These are phyloP conservation scores for Nitzschia sp. DNA, from an alignment of 108 stramenopile genomes.

Conservation along the genomic window DNA sequence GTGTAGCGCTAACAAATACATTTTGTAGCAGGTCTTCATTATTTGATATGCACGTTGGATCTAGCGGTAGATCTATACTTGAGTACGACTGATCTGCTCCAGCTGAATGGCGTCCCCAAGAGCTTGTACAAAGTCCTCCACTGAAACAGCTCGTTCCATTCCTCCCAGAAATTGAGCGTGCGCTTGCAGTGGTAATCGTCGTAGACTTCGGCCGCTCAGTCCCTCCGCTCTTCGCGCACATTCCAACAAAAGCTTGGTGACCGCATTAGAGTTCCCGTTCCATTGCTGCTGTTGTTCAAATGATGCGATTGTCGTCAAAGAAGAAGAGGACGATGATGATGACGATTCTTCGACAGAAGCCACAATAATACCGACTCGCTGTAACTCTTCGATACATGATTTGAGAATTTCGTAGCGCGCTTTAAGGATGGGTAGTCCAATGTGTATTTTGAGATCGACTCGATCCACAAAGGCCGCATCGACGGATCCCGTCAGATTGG, in stretches of 20 bases:
- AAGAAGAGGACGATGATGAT: not conserved
- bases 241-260: slow-evolving; percentile 4
- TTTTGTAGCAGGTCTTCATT: no score
- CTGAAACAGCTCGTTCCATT: not conserved
- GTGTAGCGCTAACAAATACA: no score
- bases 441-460: slow-evolving; percentile 68
- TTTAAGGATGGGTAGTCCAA: slow-evolving; percentile 54
- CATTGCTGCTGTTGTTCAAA: not conserved
- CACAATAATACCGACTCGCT: slow-evolving; percentile 56
- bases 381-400: slow-evolving; percentile 69
- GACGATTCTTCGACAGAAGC: no score
- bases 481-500: slow-evolving; percentile 72
- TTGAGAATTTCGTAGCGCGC: slow-evolving; percentile 67
- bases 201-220: slow-evolving; percentile 54
- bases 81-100: slow-evolving; percentile 2
- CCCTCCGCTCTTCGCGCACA: slow-evolving; percentile 44
- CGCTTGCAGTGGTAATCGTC: slow-evolving; percentile 49
- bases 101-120: slow-evolving; percentile 17
- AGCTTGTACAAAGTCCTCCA: slow-evolving; percentile 27
- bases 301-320: not conserved
- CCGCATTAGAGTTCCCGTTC: not conserved
- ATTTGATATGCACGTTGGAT: no score
- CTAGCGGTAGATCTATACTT: not conserved
- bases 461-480: slow-evolving; percentile 87
- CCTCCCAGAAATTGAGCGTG: slow-evolving; percentile 35